Evolutionary conservation across 2,329 filamentous ascomycete species (phyloP), one percentile per base, ranked within the genome.

Genomic region (Nigrospora osmanthi): DNA sequence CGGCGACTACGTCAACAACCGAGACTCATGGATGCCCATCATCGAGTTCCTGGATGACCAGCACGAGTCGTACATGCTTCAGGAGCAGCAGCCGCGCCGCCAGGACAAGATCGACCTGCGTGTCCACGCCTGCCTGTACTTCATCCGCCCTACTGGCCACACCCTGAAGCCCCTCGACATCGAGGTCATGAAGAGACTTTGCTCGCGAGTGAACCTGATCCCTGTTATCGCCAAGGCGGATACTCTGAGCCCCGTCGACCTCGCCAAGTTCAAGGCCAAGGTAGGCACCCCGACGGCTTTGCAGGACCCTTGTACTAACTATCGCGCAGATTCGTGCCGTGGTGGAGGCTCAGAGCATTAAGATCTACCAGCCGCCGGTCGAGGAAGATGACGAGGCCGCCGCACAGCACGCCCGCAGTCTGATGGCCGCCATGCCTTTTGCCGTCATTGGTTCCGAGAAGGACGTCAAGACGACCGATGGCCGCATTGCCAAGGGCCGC

Each of bases 31-130:
- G 93, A 94, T 95, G 80, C 93, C 93, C 66, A 97, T 98, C 66
- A 97, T 98, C 70, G 93, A 98, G 72, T 98, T 98, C 77, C 80
- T 98, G 61, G 93, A 98, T 72, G 93, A 98, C 73, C 93, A 98
- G 80, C 94, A 98, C 70, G 93, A 98, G 78, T 98, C 93, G 34
- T 98, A 98, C 73, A 98, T 98, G 93, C 80, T 98, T 66, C 93
- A 98, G 78, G 93, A 98, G 81, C 93, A 98, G 73, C 93, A 98
- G 74, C 93, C 94, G 58, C 89, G 89, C 71, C 89, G 93, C 63
- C 84, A 86, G 62, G 93, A 98, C 78, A 98, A 97, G 81, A 98
- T 98, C 61, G 93, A 98, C 66, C 87, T 98, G 61, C 90, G 93
- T 74, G 94, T 98, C 56, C 93, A 98, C 68, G 87, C 91, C 55